Evolutionary conservation across 164 flowering plant species (phyloP), one percentile per base, ranked within the genome.

Genomic region (Pachysandra terminalis): DNA sequence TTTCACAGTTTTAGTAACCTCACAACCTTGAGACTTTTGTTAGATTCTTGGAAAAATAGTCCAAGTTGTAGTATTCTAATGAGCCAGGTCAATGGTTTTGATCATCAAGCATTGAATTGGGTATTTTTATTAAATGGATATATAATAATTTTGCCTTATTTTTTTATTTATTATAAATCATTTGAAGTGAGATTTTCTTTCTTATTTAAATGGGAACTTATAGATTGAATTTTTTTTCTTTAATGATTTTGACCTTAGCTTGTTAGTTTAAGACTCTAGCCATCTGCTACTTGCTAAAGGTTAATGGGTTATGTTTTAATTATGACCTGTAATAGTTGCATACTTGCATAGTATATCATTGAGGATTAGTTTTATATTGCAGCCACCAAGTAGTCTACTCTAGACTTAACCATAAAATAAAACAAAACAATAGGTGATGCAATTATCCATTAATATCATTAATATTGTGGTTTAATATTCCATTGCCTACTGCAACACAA

Each of bases 31-130:
- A 62, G 52, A 67, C 67, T 62, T 67, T 9, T 61, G 49, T 45
- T 72, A 61, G 67, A 66, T 66, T 56, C 68, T 49, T 56, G 26
- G 37, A 61, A 67, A 67, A 67, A 19, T 56, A 73, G 48, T 19
- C 40, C 75, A 62, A 60, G 25, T 66, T 55, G 70, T 57, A 23
- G 0, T 61, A 66, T 27, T 56, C 14, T 67, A 73, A 4, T 62
- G 49, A 67, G 28, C 37, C 49, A 67, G 71, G 71, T 73, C 75
- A 73, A 73, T 73, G 75, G 58, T 63, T 67, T 67, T 67, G 67
- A 73, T 67, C 67, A 73, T 67, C 67, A 62, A 56, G 59, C 62
- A 67, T 67, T 67, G 67, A 67, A 67, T 61, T 67, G 40, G 45
- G 53, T 67, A 65, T 27, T 62, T 35, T 40, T 19, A 19, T 56